These are phyloP conservation scores for Juncus effusus DNA, from an alignment of 176 grass and related monocot genomes.

Conservation along the genomic window DNA sequence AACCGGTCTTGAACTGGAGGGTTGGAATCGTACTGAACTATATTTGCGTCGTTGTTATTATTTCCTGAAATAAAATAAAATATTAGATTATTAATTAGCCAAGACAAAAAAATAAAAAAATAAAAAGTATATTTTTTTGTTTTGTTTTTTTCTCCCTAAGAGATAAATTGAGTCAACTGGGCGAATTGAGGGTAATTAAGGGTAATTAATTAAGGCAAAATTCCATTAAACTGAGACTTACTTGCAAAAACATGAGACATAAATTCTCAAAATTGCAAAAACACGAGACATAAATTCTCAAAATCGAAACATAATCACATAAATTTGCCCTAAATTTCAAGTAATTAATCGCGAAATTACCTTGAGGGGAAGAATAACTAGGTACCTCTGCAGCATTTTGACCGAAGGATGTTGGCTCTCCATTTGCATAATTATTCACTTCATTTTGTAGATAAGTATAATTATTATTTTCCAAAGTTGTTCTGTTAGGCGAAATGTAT, in stretches of 20 bases:
- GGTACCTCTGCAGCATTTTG: slow-evolving; percentile 20
- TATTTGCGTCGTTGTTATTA: slow-evolving; percentile 31
- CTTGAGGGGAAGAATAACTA: slow-evolving; percentile 30
- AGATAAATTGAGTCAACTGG: not conserved
- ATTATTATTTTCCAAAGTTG: slow-evolving; percentile 7
- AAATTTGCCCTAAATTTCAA: not conserved
- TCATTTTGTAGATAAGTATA: slow-evolving; percentile 6
- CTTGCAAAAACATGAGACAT: no score
- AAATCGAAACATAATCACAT: no score
- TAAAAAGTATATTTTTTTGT: slow-evolving; percentile 1
- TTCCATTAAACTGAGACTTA: no score
- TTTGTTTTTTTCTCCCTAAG: not conserved
- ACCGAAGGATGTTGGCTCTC: not conserved
- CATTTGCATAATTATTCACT: slow-evolving; percentile 3
- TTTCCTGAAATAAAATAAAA: slow-evolving; percentile 17
- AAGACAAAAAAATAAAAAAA: slow-evolving; percentile 1
- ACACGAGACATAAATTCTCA: no score
- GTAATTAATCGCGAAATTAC: slow-evolving; percentile 15
- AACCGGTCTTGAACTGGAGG: slow-evolving; percentile 68
- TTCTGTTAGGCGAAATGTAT: not conserved
- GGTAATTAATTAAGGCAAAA: no score
- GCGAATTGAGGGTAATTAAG: no score
- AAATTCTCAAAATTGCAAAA: no score
- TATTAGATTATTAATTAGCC: not conserved
- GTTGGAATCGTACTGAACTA: slow-evolving; percentile 30